Evolutionary conservation across 306 rosid species (phyloP).

Genomic region (Corylus avellana): DNA sequence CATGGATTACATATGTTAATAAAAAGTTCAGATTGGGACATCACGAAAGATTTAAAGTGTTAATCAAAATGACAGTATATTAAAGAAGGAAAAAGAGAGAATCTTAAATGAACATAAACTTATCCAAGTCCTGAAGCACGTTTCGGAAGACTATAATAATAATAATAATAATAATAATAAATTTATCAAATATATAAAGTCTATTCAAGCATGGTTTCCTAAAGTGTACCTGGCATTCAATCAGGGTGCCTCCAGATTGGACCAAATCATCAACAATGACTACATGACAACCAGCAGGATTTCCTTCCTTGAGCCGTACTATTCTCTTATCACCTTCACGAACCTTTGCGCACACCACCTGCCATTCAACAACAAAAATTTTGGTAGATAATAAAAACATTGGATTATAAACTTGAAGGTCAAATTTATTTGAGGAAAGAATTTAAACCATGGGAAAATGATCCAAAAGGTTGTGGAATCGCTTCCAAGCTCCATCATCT

Average conservation of each 20-base stretch:
- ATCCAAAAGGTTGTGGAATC: conserved; percentile 91
- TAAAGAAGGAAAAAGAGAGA: no score
- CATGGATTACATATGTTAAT: not conserved
- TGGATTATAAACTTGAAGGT: conserved; percentile 15
- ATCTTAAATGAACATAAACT: no score
- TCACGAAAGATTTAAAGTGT: not conserved
- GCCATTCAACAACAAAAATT: conserved; percentile 25
- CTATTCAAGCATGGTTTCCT: not conserved
- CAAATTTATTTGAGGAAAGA: conserved; percentile 10
- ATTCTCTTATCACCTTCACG: conserved; percentile 96
- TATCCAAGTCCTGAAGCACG: no score
- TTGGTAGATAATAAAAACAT: conserved; percentile 1
- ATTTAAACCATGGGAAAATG: conserved; percentile 61
- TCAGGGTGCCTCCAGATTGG: conserved; percentile 95
- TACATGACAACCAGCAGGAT: conserved; percentile 78
- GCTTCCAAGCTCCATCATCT: conserved; percentile 98
- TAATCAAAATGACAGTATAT: no score
- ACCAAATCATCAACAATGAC: conserved; percentile 98
- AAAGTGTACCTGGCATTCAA: conserved; percentile 82
- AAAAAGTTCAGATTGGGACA: not conserved
- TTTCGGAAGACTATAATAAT: no score
- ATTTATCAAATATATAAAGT: no score
- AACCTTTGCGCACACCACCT: conserved; percentile 91
- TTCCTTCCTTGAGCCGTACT: conserved; percentile 93
- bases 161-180: no score